Conservation (phyloP, 345 rosid genomes). For the Populus pruinosa region DNA sequence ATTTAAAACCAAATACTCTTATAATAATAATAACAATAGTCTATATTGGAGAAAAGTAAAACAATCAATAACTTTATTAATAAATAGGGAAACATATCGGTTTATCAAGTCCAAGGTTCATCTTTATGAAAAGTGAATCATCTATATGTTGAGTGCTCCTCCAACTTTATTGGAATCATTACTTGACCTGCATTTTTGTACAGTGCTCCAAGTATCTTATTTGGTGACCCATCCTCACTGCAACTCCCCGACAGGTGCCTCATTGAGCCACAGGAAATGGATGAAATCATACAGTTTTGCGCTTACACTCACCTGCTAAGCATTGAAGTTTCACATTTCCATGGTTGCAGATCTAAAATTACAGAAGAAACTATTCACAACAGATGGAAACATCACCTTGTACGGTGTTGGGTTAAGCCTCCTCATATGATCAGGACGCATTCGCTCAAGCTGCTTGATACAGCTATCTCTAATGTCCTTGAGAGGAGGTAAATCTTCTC, state of each 20-base stretch:
- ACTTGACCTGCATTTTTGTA: constrained; percentile 16
- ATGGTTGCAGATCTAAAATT: not conserved
- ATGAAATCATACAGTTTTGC: constrained; percentile 85
- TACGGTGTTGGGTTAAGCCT: constrained; percentile 92
- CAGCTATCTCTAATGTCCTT: constrained; percentile 69
- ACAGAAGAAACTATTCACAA: not conserved
- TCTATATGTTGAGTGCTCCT: constrained; percentile 9
- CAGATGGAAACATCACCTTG: constrained; percentile 45
- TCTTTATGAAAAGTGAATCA: not conserved
- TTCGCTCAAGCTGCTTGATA: constrained; percentile 76
- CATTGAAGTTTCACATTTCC: not conserved
- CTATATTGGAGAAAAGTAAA: not conserved
- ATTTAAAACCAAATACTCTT: too few relatives aligned
- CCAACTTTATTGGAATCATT: constrained; percentile 20
- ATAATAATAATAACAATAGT: too few relatives aligned
- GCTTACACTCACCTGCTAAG: constrained; percentile 78
- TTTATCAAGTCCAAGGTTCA: not conserved
- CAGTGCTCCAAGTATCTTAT: constrained; percentile 3
- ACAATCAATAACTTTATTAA: not conserved
- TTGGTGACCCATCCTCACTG: constrained; percentile 27
- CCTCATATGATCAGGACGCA: constrained; percentile 94
- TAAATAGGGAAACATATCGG: not conserved
- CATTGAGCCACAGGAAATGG: constrained; percentile 95
- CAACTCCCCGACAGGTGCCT: constrained; percentile 97
- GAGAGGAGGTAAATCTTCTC: constrained; percentile 70